Evolutionary conservation across 805 yeast species (phyloP).

Genomic region (Ogataea degrootiae): DNA sequence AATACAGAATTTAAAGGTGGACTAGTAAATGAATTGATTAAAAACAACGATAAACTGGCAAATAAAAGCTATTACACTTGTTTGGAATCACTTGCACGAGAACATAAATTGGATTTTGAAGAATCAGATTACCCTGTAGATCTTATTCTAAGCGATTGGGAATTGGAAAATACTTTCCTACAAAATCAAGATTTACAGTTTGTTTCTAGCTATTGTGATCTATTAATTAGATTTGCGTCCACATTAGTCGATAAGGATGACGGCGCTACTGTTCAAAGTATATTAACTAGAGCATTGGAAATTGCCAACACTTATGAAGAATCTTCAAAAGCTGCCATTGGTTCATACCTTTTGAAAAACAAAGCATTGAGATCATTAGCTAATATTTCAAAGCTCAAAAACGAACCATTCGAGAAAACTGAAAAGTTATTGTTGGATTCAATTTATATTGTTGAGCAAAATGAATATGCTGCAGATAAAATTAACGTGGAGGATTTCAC

Average conservation of each 20-base stretch:
- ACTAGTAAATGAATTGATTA: constrained; percentile 34
- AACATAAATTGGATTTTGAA: constrained; percentile 23
- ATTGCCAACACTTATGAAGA: constrained; percentile 28
- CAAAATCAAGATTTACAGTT: constrained; percentile 30
- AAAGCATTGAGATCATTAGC: constrained; percentile 35
- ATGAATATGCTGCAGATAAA: constrained; percentile 16
- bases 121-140: constrained; percentile 17
- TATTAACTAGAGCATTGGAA: constrained; percentile 27
- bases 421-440: constrained; percentile 29
- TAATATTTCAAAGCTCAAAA: constrained; percentile 20
- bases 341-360: constrained; percentile 26
- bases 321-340: constrained; percentile 14
- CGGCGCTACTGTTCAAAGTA: constrained; percentile 21
- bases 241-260: constrained; percentile 23
- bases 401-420: constrained; percentile 19
- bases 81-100: constrained; percentile 28
- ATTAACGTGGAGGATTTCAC: constrained; percentile 12
- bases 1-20: constrained; percentile 32
- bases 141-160: constrained; percentile 14
- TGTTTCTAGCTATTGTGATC: constrained; percentile 32
- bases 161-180: constrained; percentile 22
- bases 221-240: constrained; percentile 35
- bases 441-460: constrained; percentile 19
- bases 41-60: constrained; percentile 29
- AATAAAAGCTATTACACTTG: constrained; percentile 29